A percentile compares a stretch with the other conserved stretches of the same genome.
Conservation (phyloP, 441 rosid genomes). For the Theobroma grandiflorum region DNA sequence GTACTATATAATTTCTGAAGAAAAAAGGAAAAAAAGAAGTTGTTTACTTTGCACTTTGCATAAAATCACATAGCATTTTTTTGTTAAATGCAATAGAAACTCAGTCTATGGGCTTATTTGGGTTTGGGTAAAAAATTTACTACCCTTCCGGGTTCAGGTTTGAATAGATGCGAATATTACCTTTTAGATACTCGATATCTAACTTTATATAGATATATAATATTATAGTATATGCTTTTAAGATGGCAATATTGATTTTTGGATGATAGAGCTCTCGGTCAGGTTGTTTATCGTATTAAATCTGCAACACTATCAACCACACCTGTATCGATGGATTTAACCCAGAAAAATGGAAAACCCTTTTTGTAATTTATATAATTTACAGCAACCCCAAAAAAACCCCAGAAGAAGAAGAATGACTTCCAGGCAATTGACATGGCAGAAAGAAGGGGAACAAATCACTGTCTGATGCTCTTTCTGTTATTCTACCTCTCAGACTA, state of each 20-base stretch:
- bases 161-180: no score
- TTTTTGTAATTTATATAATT: no score
- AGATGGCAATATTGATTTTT: neutral
- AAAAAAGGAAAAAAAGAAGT: neutral
- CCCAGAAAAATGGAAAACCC: neutral
- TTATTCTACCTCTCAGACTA: no score
- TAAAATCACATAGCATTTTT: neutral
- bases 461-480: neutral
- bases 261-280: neutral
- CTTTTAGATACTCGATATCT: no score
- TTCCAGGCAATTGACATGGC: neutral
- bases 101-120: neutral
- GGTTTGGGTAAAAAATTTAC: neutral
- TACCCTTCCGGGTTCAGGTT: neutral
- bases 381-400: neutral
- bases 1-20: neutral
- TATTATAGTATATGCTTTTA: no score
- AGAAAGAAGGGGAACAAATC: neutral
- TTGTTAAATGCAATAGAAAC: neutral
- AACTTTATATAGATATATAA: no score
- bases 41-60: neutral
- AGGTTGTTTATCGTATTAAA: neutral
- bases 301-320: neutral
- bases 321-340: neutral
- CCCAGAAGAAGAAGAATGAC: neutral